Percentiles rank a stretch among this genome's conserved stretches.
Evolutionary conservation across 345 rosid genomes (phyloP).

Genomic region (Lumnitzera racemosa): DNA sequence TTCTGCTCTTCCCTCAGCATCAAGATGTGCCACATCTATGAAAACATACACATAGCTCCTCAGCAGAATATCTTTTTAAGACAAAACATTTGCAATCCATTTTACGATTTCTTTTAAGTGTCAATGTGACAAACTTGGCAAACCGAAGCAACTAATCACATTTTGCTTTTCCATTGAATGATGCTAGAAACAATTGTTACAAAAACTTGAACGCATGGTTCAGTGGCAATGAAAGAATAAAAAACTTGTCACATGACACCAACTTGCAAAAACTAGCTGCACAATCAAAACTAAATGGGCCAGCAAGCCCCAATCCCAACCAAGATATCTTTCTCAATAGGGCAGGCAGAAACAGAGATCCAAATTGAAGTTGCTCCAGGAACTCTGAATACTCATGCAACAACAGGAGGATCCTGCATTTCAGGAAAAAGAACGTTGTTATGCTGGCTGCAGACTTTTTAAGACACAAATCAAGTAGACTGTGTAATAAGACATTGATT

Average conservation of each 20-base stretch:
- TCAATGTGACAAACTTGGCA: too few relatives aligned
- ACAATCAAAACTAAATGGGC: constrained; percentile 1
- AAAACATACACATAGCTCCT: too few relatives aligned
- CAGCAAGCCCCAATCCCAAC: too few relatives aligned
- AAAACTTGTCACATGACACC: background rate
- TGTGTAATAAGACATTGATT: background rate
- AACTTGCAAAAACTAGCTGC: background rate
- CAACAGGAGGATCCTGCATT: constrained; percentile 72
- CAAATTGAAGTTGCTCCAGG: background rate
- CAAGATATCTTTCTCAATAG: background rate
- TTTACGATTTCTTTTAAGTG: too few relatives aligned
- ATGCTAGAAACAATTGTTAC: background rate
- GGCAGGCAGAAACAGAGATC: background rate
- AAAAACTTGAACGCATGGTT: constrained; percentile 3
- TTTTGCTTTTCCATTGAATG: too few relatives aligned
- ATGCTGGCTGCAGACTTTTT: too few relatives aligned
- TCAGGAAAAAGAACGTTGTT: background rate
- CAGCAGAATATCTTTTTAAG: too few relatives aligned
- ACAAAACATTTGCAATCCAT: too few relatives aligned
- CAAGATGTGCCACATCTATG: too few relatives aligned
- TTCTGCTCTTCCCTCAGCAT: too few relatives aligned
- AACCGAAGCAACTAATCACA: too few relatives aligned
- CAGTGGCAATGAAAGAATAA: constrained; percentile 4
- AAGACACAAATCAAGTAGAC: background rate
- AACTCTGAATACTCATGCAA: constrained; percentile 34